Percentiles rank a stretch among this genome's conserved stretches.
Conservation (phyloP, 2,329 filamentous ascomycete genomes). For the Verticillium albo-atrum region DNA sequence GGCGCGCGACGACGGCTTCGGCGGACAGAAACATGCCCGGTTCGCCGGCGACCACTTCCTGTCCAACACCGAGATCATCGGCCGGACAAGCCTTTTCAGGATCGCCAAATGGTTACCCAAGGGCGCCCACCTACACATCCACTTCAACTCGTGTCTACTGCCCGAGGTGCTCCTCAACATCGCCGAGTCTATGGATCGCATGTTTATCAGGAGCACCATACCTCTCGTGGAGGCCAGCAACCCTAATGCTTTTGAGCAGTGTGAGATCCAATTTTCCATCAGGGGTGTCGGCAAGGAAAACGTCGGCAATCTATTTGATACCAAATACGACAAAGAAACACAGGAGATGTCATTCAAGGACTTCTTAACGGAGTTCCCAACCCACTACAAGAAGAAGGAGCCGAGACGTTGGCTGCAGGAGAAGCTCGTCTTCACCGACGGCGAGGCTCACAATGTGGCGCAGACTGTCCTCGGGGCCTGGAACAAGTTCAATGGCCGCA, state of each 20-base stretch:
- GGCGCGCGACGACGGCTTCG: conserved; percentile 29
- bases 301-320: conserved; percentile 43
- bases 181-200: conserved; percentile 52
- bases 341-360: conserved; percentile 37
- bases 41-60: conserved; percentile 55
- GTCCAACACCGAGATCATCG: conserved; percentile 48
- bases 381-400: conserved; percentile 18
- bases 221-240: conserved; percentile 28
- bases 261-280: conserved; percentile 61
- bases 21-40: conserved; percentile 38
- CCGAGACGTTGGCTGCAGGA: conserved; percentile 50
- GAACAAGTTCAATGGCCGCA: conserved; percentile 63
- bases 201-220: conserved; percentile 64
- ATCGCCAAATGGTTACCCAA: conserved; percentile 62
- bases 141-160: conserved; percentile 71
- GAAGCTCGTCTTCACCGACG: conserved; percentile 59
- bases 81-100: conserved; percentile 50
- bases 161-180: conserved; percentile 54
- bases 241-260: conserved; percentile 32
- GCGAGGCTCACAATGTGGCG: conserved; percentile 50
- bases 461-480: conserved; percentile 48
- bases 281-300: conserved; percentile 17
- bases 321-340: conserved; percentile 39
- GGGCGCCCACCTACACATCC: conserved; percentile 68
- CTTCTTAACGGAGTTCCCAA: conserved; percentile 32